Conservation (phyloP, 257 asterid species). For the Petrea volubilis region DNA sequence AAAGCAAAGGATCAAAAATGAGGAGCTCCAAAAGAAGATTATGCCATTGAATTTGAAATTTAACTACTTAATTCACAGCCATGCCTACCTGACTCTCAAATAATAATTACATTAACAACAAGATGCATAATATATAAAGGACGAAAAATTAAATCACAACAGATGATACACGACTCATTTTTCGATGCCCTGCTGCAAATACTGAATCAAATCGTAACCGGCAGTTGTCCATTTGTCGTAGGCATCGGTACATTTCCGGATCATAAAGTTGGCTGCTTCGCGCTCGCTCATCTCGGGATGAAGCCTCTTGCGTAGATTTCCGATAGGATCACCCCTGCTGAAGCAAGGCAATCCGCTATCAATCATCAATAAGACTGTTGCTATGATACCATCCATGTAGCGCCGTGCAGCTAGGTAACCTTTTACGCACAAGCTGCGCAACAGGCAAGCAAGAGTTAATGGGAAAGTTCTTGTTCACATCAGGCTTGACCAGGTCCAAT, state of each 20-base stretch:
- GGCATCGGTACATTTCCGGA: constrained; percentile 83
- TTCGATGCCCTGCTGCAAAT: constrained; percentile 96
- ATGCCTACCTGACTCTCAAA: not conserved
- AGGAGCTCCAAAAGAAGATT: too few relatives aligned
- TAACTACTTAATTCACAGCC: not conserved
- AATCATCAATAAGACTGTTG: constrained; percentile 72
- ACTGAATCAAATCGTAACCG: constrained; percentile 94
- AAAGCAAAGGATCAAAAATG: too few relatives aligned
- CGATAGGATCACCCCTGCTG: constrained; percentile 97
- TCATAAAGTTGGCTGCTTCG: constrained; percentile 96
- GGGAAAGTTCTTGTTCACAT: too few relatives aligned
- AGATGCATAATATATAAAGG: not conserved
- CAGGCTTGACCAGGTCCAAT: too few relatives aligned
- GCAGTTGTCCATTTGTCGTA: constrained; percentile 97
- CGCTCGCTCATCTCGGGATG: constrained; percentile 99
- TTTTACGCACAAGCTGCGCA: constrained; percentile 85
- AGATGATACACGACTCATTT: constrained; percentile 44
- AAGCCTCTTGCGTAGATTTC: constrained; percentile 92
- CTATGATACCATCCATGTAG: constrained; percentile 87
- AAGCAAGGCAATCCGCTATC: constrained; percentile 99
- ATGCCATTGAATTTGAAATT: too few relatives aligned
- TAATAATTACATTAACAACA: not conserved
- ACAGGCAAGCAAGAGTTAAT: not conserved
- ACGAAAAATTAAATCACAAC: not conserved
- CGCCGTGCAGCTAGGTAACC: constrained; percentile 98